Base-by-base conservation (phyloP, 495 filamentous ascomycete species). In the Usnea hakonensis region DNA sequence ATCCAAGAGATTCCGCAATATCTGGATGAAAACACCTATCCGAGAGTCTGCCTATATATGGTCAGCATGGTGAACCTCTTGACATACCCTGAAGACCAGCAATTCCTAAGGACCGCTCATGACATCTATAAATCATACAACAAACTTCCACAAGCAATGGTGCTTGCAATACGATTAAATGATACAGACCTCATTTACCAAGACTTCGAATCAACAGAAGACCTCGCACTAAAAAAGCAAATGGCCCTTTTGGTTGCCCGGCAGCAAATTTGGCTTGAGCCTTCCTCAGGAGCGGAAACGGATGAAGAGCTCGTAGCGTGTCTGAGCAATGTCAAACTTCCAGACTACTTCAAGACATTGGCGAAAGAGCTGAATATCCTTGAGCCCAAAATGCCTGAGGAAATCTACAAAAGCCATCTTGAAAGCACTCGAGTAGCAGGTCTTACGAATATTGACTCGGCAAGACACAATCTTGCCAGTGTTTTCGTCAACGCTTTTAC, bases 361-460 rank as follows among this genome's bases (percentile, higher is more conserved):
- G 94, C 85, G 44, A 97, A 97, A 75, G 94, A 97, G 69, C 82
- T 99, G 57, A 97, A 97, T 70, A 94, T 97, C 50, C 79, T 99
- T 40, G 94, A 97, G 53, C 94, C 94, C 21, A 96, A 96, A 75
- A 92, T 90, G 62, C 91, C 93, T 5, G 94, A 99, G 75, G 94
- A 99, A 70, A 99, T 99, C 67, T 99, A 99, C 81, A 99, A 99
- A 80, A 95, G 90, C 62, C 95, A 99, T 73, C 81, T 99, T 19
- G 94, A 99, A 74, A 97, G 88, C 78, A 94, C 86, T 63, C 84
- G 94, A 54, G 91, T 91, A 53, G 89, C 90, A 30, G 92, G 92
- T 30, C 78, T 95, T 72, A 97, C 91, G 21, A 96, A 96, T 70
- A 84, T 95, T 37, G 94, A 97, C 74, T 97, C 93, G 17, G 92